Base-by-base conservation (phyloP, 1,284 basidiomycete species). In the Ceraceosorus guamensis region DNA sequence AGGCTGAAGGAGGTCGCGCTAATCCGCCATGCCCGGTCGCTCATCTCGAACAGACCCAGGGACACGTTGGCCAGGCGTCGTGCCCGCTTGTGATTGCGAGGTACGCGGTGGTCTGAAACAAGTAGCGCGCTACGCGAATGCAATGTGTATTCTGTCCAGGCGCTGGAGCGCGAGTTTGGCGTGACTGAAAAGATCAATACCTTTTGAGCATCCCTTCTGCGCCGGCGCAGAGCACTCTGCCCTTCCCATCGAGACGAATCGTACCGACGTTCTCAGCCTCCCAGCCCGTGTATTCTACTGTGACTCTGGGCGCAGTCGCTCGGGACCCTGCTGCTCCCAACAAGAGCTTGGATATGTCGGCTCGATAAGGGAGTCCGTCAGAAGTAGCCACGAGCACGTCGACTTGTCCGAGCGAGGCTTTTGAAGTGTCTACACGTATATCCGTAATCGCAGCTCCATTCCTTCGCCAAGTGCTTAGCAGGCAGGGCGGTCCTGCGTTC, bases 291-390 rank as follows among this genome's bases (percentile, higher is more conserved):
- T 11, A 16, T 16, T 41, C 39, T 3, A 16, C 16, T 16, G 39
- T 41, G 39, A 41, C 39, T 11, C 39, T 11, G 11, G 39, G 39
- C 16, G 39, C 39, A 16, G 11, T 41, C 11, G 11, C 39, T 11
- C 3, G 1, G 24, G 24, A 24, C 24, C 3, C 24, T 24, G 24
- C 24, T 24, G 24, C 24, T 11, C 39, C 39, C 3, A 16, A 41
- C 11, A 41, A 16, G 3, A 41, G 39, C 39, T 11, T 16, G 11
- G 10, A 11, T 1, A 41, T 16, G 39, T 41, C 39, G 39, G 39
- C 39, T 11, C 39, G 55, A 53, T 66, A 68, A 10, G 70, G 70
- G 16, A 70, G 50, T 10, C 70, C 70, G 37, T 70, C 68, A 30
- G 61, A 45, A n/a, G 69, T 67, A 2, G 66, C 61, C 10, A 68